Conservation (phyloP, 2,329 filamentous ascomycete species). For the Fusarium xyrophilum region DNA sequence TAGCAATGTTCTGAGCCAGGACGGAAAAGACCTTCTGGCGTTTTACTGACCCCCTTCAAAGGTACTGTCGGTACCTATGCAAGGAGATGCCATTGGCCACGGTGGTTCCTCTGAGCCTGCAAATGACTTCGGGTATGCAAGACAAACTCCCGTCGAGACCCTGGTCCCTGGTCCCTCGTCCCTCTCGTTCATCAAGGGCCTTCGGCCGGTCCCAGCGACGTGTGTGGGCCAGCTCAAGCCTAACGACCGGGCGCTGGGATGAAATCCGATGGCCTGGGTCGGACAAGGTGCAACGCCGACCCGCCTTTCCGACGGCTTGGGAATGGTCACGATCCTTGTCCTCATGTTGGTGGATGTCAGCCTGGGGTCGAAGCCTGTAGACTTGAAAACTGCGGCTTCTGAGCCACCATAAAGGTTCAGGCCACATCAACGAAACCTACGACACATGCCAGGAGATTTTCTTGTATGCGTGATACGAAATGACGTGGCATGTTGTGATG, state of each 20-base stretch:
- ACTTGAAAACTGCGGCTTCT: not conserved
- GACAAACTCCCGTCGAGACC: not conserved
- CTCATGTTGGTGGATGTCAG: slow-evolving; percentile 1
- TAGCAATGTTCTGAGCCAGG: not conserved
- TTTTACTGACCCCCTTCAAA: not conserved
- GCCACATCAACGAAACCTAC: slow-evolving; percentile 14
- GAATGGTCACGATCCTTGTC: slow-evolving; percentile 27
- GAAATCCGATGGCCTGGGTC: slow-evolving; percentile 40
- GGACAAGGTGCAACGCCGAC: slow-evolving; percentile 28
- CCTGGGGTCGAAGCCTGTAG: not conserved
- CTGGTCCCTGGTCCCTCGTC: not conserved
- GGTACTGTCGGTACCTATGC: not conserved
- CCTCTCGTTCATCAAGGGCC: not conserved
- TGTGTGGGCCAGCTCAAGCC: slow-evolving; percentile 36
- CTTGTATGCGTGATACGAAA: slow-evolving; percentile 4
- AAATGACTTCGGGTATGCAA: not conserved
- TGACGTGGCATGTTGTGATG: not conserved
- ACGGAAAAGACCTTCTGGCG: not conserved
- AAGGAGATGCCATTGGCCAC: slow-evolving; percentile 8
- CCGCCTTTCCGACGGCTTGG: slow-evolving; percentile 34
- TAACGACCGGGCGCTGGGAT: slow-evolving; percentile 34
- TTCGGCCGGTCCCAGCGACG: slow-evolving; percentile 29
- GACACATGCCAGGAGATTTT: not conserved
- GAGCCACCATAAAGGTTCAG: slow-evolving; percentile 7
- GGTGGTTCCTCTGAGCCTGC: not conserved